phyloP scores from a whole-genome alignment of 192 early-diverging fungal species.

The Geosiphon pyriformis region DNA sequence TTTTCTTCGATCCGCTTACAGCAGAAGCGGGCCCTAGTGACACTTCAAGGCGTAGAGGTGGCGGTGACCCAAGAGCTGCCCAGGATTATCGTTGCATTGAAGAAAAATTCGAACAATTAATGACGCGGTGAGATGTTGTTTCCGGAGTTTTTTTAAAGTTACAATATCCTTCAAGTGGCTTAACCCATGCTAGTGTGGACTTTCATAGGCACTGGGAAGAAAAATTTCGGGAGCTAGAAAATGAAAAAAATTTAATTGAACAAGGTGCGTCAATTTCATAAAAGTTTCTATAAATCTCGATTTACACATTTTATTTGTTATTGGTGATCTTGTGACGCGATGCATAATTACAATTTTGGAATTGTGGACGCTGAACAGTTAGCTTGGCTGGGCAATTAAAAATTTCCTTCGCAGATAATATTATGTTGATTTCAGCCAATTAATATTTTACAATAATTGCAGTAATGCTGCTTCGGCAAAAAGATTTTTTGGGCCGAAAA shows the following conservation, averaged over 20 bases:
- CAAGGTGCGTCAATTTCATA: not conserved
- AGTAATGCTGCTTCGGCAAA: no score
- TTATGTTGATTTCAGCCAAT: no score
- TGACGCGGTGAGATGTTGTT: not conserved
- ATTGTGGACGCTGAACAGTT: no score
- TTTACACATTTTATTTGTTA: not conserved
- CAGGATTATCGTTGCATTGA: not conserved
- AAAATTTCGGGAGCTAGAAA: not conserved
- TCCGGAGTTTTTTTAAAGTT: not conserved
- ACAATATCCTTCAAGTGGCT: not conserved
- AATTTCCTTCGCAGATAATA: no score
- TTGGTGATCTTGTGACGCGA: no score
- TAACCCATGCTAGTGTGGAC: not conserved
- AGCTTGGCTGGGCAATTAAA: no score
- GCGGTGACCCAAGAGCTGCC: not conserved
- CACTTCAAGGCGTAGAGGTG: not conserved
- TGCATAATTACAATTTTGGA: no score
- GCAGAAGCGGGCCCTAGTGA: not conserved
- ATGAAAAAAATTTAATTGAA: not conserved
- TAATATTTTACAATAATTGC: no score
- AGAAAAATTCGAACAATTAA: conserved; percentile 10
- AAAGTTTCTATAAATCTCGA: not conserved
- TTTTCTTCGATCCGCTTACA: no score
- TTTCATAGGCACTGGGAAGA: not conserved
- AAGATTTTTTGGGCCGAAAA: no score